Evolutionary conservation across 768 basidiomycete genomes (phyloP), one percentile per base, ranked within the genome.

Genomic region (Suillus subaureus): DNA sequence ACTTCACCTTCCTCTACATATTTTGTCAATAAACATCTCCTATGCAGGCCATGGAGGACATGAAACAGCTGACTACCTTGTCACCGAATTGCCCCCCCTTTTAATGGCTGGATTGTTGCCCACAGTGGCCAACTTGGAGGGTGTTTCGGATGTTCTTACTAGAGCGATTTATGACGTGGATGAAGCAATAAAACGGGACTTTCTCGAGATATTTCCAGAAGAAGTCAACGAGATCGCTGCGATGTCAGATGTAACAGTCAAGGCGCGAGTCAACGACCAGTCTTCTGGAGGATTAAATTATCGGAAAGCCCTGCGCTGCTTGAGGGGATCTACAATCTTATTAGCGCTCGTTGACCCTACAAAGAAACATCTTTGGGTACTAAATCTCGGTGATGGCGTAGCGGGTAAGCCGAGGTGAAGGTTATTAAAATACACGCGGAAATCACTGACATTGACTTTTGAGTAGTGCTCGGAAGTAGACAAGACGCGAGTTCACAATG

Each of bases 371-470:
- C 66, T 87, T 1, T 87, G 85, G 85, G 83, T 86, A 7, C 84
- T 82, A 2, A 86, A 83, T 71, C 74, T 87, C 45, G 86, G 86
- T 4, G 86, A 87, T 71, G 84, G 85, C 67, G 79, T 79, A 67
- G 85, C 84, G 64, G 79, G 86, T 85, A 66, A 66, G 80, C 3
- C 26, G 62, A 33, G 62, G 47, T 31, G 28, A 26, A 54, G 16
- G 8, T 21, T 23, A 45, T 21, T 4, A 3, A 16, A 42, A n/a
- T 3, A 4, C n/a, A 23, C 12, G n/a, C 13, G 18, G 60, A 13
- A 26, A 28, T 21, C 26, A 13, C 42, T 61, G 40, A 54, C 52
- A 12, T 31, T 9, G 16, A 35, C n/a, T 12, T 54, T 85, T 84
- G 82, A 23, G 78, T 84, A 49, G 85, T 82, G 3, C 72, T 71